Percentiles rank a stretch among this genome's conserved stretches.
These are phyloP conservation scores for Tolypocladium capitatum DNA, from an alignment of 2,329 filamentous ascomycete genomes.

Conservation along the genomic window DNA sequence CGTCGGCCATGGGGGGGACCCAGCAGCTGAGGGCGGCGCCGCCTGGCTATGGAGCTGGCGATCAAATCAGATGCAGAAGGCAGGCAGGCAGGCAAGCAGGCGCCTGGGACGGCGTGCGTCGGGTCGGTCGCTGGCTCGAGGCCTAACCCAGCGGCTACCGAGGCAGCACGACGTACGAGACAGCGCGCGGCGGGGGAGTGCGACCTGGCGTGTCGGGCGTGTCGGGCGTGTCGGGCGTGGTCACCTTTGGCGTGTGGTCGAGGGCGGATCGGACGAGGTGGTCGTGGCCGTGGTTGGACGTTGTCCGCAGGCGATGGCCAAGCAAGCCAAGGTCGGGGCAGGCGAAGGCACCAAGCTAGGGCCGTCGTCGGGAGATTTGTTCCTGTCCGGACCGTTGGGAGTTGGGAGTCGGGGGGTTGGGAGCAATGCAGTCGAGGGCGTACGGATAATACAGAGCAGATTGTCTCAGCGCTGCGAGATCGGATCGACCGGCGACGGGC, in stretches of 20 bases:
- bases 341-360: not conserved
- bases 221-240: too few relatives aligned
- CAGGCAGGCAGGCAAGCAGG: not conserved
- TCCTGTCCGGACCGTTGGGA: not conserved
- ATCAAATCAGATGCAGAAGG: not conserved
- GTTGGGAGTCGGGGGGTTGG: too few relatives aligned
- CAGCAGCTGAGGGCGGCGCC: not conserved
- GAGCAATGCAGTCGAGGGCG: not conserved
- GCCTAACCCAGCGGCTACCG: not conserved
- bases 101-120: not conserved
- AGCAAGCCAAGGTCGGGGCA: not conserved
- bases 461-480: not conserved
- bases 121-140: not conserved
- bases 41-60: not conserved
- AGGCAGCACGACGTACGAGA: not conserved
- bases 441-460: not conserved
- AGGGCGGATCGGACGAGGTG: not conserved
- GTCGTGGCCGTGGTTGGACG: not conserved
- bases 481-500: not conserved
- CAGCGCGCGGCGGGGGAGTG: not conserved
- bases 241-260: not conserved
- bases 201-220: not conserved
- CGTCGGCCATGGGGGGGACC: constrained; percentile 21
- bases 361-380: not conserved
- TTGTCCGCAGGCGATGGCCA: not conserved